Evolutionary conservation across 371 early-diverging fungal species (phyloP).

Genomic region (Apophysomyces ossiformis): DNA sequence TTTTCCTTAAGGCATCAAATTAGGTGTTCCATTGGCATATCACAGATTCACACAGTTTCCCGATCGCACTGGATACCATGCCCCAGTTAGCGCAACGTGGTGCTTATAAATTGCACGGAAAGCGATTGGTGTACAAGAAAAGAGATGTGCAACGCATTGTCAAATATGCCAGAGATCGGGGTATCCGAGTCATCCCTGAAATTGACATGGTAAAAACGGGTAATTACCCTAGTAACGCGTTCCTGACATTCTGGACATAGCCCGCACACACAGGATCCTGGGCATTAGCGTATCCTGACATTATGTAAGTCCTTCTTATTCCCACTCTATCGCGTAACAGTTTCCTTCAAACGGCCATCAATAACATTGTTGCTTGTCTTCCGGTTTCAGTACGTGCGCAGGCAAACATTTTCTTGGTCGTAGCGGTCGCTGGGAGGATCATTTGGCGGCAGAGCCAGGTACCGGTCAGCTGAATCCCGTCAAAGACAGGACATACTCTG

Average conservation of each 20-base stretch:
- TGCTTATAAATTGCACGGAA: slow-evolving; percentile 48
- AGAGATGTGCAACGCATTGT: slow-evolving; percentile 64
- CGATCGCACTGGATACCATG: slow-evolving; percentile 50
- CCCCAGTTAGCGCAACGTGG: slow-evolving; percentile 58
- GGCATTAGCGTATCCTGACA: slow-evolving; percentile 40
- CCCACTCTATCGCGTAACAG: too few relatives aligned
- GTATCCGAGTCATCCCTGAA: slow-evolving; percentile 73
- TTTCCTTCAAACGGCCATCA: too few relatives aligned
- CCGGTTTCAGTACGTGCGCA: slow-evolving; percentile 37
- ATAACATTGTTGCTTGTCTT: too few relatives aligned
- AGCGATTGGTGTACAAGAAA: slow-evolving; percentile 62
- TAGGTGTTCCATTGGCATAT: slow-evolving; percentile 82
- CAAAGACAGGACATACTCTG: slow-evolving; percentile 53
- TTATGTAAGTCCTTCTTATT: slow-evolving; percentile 39
- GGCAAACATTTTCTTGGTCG: slow-evolving; percentile 40
- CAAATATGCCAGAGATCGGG: slow-evolving; percentile 59
- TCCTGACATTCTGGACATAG: slow-evolving; percentile 14
- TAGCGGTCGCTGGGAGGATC: slow-evolving; percentile 53
- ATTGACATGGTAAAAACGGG: slow-evolving; percentile 70
- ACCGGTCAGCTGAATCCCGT: slow-evolving; percentile 76
- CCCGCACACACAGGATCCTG: slow-evolving; percentile 78
- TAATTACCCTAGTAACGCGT: background rate
- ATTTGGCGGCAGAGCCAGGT: slow-evolving; percentile 70
- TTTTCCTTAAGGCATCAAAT: background rate
- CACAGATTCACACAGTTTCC: slow-evolving; percentile 74